Conservation (phyloP, 2,329 filamentous ascomycete species). For the Pseudopyrenochaeta lycopersici region DNA sequence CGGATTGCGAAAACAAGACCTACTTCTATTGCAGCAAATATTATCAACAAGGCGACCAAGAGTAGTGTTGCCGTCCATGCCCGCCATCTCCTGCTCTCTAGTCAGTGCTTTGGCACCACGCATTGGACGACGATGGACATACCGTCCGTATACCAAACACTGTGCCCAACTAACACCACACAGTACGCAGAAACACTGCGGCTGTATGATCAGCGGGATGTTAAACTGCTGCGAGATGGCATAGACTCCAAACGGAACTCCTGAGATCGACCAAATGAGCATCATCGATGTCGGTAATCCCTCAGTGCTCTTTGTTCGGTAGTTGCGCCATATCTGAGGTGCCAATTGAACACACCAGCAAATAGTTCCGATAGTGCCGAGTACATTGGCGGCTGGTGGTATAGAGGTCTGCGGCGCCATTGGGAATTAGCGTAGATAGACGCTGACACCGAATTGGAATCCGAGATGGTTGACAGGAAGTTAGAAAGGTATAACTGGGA, state of each 20-base stretch:
- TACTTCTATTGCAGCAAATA: constrained; percentile 62
- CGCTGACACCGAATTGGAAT: too few relatives aligned
- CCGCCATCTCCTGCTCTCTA: constrained; percentile 46
- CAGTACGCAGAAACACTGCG: constrained; percentile 59
- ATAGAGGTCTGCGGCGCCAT: constrained; percentile 43
- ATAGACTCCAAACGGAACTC: constrained; percentile 70
- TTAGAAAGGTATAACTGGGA: too few relatives aligned
- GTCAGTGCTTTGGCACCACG: neutral
- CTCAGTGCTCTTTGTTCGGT: constrained; percentile 69
- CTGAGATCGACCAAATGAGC: constrained; percentile 73
- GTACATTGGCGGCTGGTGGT: constrained; percentile 63
- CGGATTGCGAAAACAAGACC: constrained; percentile 64
- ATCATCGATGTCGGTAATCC: constrained; percentile 75
- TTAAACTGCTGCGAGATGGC: constrained; percentile 62
- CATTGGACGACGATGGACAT: constrained; percentile 6
- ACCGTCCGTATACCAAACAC: constrained; percentile 58
- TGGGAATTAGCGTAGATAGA: neutral
- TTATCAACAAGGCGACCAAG: constrained; percentile 27
- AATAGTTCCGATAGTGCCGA: constrained; percentile 68
- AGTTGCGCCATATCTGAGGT: constrained; percentile 71
- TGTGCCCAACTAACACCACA: constrained; percentile 59
- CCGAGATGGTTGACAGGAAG: neutral
- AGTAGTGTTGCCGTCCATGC: constrained; percentile 40
- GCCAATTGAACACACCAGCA: constrained; percentile 39
- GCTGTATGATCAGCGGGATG: constrained; percentile 52